A percentile compares a stretch with the other conserved stretches of the same genome.
Evolutionary conservation across 768 basidiomycete genomes (phyloP).

Genomic region (Crepidotus variabilis): DNA sequence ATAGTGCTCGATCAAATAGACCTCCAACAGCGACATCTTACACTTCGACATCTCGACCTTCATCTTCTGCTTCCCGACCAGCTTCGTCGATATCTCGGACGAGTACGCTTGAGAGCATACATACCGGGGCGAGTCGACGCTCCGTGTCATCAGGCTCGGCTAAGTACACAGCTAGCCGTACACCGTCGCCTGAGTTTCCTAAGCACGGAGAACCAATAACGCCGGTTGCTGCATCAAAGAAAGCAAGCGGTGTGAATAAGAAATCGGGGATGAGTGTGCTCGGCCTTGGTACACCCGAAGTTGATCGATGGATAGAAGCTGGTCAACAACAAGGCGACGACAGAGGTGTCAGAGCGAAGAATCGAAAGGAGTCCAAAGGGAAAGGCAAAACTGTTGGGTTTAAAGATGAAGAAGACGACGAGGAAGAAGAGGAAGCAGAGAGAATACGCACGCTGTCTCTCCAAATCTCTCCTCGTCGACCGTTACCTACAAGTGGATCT

Average conservation of each 20-base stretch:
- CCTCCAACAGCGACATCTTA: conserved; percentile 4
- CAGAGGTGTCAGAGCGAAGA: conserved; percentile 15
- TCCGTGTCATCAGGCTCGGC: not conserved
- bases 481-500: conserved; percentile 14
- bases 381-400: conserved; percentile 48
- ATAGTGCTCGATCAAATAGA: not conserved
- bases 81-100: conserved; percentile 8
- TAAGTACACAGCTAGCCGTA: conserved; percentile 20
- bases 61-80: conserved; percentile 14
- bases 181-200: conserved; percentile 41
- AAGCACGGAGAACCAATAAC: conserved; percentile 30
- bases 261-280: conserved; percentile 28
- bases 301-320: conserved; percentile 46
- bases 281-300: conserved; percentile 51
- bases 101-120: not conserved
- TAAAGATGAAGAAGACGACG: conserved; percentile 23
- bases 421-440: conserved; percentile 22
- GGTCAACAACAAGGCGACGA: conserved; percentile 25
- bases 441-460: conserved; percentile 41
- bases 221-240: conserved; percentile 29
- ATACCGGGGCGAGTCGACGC: conserved; percentile 2
- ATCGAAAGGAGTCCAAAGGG: conserved; percentile 15
- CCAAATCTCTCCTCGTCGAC: conserved; percentile 57
- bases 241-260: conserved; percentile 20
- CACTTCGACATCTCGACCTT: conserved; percentile 7